Conservation (phyloP, 2,329 filamentous ascomycete genomes). For the Pestalotiopsis sp. region DNA sequence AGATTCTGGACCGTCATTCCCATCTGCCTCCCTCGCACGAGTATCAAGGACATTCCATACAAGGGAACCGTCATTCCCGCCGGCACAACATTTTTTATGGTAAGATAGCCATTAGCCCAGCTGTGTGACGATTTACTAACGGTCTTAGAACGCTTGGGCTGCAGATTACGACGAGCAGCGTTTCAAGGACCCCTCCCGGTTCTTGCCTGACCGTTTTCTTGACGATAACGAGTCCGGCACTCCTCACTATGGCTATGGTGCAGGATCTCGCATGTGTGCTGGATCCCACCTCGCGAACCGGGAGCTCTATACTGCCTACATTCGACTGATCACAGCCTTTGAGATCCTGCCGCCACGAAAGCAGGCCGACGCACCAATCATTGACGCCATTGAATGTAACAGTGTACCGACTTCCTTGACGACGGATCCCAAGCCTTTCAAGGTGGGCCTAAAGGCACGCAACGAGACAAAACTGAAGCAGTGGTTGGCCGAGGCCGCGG, state of each 20-base stretch:
- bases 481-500: conserved; percentile 58
- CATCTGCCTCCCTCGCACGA: conserved; percentile 74
- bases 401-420: conserved; percentile 59
- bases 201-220: conserved; percentile 5
- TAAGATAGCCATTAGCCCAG: neutral
- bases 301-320: conserved; percentile 12
- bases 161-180: conserved; percentile 11
- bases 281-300: conserved; percentile 10
- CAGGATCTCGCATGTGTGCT: conserved; percentile 11
- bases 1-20: conserved; percentile 81
- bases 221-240: conserved; percentile 8
- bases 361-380: conserved; percentile 49
- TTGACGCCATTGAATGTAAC: conserved; percentile 61
- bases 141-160: conserved; percentile 7
- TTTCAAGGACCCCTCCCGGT: conserved; percentile 2
- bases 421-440: conserved; percentile 65
- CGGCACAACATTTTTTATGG: conserved; percentile 79
- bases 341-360: conserved; percentile 38
- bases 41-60: conserved; percentile 73
- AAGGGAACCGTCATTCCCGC: conserved; percentile 69
- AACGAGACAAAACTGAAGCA: conserved; percentile 37
- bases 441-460: conserved; percentile 47
- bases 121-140: neutral
- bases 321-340: conserved; percentile 10
- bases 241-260: conserved; percentile 10